Conservation (phyloP, 2,329 filamentous ascomycete species). For the Akanthomyces uredinophilus region DNA sequence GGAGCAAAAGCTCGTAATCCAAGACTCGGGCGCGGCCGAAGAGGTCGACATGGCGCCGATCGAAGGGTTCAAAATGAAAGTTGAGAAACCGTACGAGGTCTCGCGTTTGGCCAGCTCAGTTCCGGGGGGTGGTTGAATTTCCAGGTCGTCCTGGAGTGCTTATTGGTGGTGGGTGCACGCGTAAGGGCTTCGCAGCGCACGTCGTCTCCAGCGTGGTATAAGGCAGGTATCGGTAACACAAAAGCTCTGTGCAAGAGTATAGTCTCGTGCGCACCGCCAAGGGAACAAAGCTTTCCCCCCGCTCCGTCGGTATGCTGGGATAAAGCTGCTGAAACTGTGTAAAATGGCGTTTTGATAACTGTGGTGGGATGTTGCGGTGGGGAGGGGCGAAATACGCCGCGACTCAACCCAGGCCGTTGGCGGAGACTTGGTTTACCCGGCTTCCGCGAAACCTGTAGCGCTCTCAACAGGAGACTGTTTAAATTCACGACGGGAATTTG, state of each 20-base stretch:
- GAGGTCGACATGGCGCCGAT: conserved; percentile 50
- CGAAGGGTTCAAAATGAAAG: neutral
- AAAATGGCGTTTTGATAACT: conserved; percentile 11
- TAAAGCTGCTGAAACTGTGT: conserved; percentile 14
- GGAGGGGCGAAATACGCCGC: conserved; percentile 13
- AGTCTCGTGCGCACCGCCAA: neutral
- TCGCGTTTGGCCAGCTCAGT: neutral
- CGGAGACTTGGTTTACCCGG: conserved; percentile 15
- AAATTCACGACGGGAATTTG: neutral
- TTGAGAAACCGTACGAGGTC: neutral
- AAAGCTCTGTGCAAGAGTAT: neutral
- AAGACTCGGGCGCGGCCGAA: conserved; percentile 70
- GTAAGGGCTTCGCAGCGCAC: conserved; percentile 8
- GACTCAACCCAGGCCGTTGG: neutral
- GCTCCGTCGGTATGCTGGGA: conserved; percentile 2
- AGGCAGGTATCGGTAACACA: neutral
- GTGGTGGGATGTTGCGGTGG: conserved; percentile 16
- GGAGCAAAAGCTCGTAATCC: conserved; percentile 97
- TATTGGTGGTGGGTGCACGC: conserved; percentile 3
- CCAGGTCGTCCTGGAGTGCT: neutral
- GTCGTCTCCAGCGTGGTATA: conserved; percentile 2
- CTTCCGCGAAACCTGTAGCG: neutral
- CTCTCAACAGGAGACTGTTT: neutral
- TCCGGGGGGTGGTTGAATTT: neutral
- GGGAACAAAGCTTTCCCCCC: neutral